These are phyloP conservation scores for Polyplosphaeria fusca DNA, from an alignment of 495 filamentous ascomycete species.

Conservation along the genomic window DNA sequence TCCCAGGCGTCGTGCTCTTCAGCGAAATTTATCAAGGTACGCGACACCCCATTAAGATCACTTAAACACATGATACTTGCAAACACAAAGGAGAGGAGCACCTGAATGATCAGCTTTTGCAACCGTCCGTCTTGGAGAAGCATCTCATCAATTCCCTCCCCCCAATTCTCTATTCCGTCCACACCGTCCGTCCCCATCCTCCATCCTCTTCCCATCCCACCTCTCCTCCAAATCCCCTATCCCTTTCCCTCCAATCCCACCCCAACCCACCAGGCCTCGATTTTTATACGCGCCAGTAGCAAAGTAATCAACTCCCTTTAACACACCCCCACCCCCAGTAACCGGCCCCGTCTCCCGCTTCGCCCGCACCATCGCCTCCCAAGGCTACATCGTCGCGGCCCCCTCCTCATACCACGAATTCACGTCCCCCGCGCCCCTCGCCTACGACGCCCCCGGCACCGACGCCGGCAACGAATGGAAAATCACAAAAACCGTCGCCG, in stretches of 20 bases:
- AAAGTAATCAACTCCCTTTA: too few relatives aligned
- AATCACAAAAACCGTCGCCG: slow-evolving; percentile 76
- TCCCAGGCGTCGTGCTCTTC: slow-evolving; percentile 87
- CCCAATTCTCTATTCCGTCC: not conserved
- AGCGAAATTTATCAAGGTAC: slow-evolving; percentile 95
- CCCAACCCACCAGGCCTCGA: too few relatives aligned
- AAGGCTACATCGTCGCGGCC: slow-evolving; percentile 90
- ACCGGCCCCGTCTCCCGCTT: slow-evolving; percentile 90
- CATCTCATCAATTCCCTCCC: too few relatives aligned
- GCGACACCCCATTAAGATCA: too few relatives aligned
- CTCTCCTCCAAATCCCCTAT: not conserved
- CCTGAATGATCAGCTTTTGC: too few relatives aligned
- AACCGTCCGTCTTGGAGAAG: too few relatives aligned
- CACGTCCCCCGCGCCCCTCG: slow-evolving; percentile 75
- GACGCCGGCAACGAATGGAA: slow-evolving; percentile 86
- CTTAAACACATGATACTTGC: too few relatives aligned
- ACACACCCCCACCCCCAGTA: slow-evolving; percentile 63
- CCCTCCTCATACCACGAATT: slow-evolving; percentile 94
- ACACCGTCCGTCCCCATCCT: not conserved
- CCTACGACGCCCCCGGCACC: slow-evolving; percentile 84
- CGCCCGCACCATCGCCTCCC: slow-evolving; percentile 85
- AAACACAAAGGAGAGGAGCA: too few relatives aligned
- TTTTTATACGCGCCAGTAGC: too few relatives aligned
- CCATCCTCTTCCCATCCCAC: not conserved
- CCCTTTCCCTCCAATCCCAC: not conserved